A percentile compares a stretch with the other conserved stretches of the same genome.
Conservation (phyloP, 225 moss, liverwort and hornwort genomes). For the Bryum argenteum region DNA sequence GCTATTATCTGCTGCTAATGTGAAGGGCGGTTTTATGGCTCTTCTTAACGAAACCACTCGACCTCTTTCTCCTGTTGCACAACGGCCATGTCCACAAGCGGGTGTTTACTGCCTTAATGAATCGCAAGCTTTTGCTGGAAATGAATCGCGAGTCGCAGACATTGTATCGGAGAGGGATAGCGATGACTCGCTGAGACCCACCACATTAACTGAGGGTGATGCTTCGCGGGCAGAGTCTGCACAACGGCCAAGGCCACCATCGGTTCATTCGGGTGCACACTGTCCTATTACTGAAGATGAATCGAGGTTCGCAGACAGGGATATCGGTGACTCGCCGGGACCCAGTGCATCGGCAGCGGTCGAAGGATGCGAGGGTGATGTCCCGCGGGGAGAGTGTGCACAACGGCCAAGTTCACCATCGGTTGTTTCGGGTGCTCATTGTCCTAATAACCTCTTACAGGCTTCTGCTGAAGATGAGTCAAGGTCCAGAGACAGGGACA, state of each 20-base stretch:
- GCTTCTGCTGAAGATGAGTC: too few species aligned
- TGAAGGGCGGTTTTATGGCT: conserved; percentile 31
- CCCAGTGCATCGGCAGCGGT: conserved; percentile 20
- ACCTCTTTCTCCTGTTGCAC: conserved; percentile 23
- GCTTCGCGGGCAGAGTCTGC: too few species aligned
- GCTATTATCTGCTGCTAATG: conserved; percentile 22
- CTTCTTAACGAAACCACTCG: conserved; percentile 22
- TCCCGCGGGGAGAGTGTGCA: conserved; percentile 9
- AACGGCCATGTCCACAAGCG: conserved; percentile 18
- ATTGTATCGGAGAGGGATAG: conserved; percentile 11
- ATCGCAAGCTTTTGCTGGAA: conserved; percentile 12
- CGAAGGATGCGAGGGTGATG: conserved; percentile 13
- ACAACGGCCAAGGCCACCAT: conserved; percentile 1
- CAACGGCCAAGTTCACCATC: background rate
- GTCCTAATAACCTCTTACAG: too few species aligned
- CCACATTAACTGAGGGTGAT: too few species aligned
- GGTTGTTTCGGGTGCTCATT: too few species aligned
- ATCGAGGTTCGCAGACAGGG: conserved; percentile 18
- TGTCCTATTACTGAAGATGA: conserved; percentile 19
- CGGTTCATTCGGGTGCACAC: conserved; percentile 6
- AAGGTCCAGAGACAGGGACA: too few species aligned
- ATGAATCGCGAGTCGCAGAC: conserved; percentile 19
- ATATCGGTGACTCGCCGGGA: conserved; percentile 16
- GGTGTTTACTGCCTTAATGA: conserved; percentile 16
- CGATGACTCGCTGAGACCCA: conserved; percentile 7